Evolutionary conservation across 805 yeast species (phyloP), one percentile per base, ranked within the genome.

Genomic region (Spathaspora gorwiae): DNA sequence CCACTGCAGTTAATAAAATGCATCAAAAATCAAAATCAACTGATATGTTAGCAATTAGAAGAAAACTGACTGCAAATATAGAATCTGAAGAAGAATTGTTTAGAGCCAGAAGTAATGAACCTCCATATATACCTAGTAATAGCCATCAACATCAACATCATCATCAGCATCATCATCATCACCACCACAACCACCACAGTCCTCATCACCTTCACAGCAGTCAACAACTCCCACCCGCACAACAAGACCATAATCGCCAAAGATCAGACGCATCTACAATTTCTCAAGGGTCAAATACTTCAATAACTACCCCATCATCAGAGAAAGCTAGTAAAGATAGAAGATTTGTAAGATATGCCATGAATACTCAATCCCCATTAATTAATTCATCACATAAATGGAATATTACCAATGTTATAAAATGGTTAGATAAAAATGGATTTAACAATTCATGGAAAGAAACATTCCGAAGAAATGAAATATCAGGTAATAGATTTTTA

Each of bases 401-500:
- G 97, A 79, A 83, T 1, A 66, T 77, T 50, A 79, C 75, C n/a
- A 72, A 85, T 43, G 90, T 89, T 1, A 47, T 73, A 0, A 59
- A 66, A 40, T 90, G 96, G 95, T 70, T 90, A 26, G 81, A 76
- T 7, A 54, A 62, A n/a, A 75, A 89, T 59, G 73, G 76, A 15
- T 90, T 90, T 63, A 84, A 84, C 52, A 77, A 74, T 3, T 69
- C 83, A 11, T 90, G 97, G 97, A 68, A 76, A n/a, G 76, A 71
- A 5, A 75, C 81, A 13, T 85, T 90, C 61, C 66, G 66, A 35
- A 71, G 72, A 37, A 72, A 80, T 48, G 78, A 79, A 41, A 68
- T 90, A 2, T 66, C 73, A 8, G 89, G 90, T 0, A 75, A 79
- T 39, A 67, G 75, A 26, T 89, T 90, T 54, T 61, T 89, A 24